Base-by-base conservation (phyloP, 495 filamentous ascomycete species). In the Talaromyces liani region DNA sequence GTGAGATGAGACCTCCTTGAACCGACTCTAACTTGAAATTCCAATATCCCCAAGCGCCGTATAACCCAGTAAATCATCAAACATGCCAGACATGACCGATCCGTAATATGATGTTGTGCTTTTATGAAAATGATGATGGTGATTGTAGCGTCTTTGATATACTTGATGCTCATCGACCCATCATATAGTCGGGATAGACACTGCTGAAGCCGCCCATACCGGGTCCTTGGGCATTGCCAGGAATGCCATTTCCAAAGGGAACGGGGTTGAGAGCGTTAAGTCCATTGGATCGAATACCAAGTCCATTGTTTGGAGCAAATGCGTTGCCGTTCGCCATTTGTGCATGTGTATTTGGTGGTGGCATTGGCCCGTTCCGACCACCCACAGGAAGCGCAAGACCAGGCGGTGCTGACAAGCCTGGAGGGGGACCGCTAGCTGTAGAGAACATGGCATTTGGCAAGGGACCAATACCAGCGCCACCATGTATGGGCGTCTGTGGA, bases 391-490 rank as follows among this genome's bases (percentile, higher is more conserved):
- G 74, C 27, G 75, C 75, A 27, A 90, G 78, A 31, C 89, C 89
- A 20, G 90, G 90, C 9, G 90, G 90, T 34, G 84, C 85, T 2
- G 83, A 63, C 45, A 93, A 79, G 0, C 90, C 90, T 0, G 90
- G 90, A 6, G 90, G 90, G 24, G 90, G 90, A 6, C 90, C 88
- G 70, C 78, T 91, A 6, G 88, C 87, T 0, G 87, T 85, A 5
- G 87, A 87, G 69, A 91, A 92, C 62, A 84, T 79, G 63, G 83
- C 80, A 49, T 71, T 80, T 66, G 81, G 82, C 64, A 87, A 79
- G n/a, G 79, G 81, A 64, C 79, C 77, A 64, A 88, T 78, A 55
- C 80, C 82, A 66, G 77, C 79, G 49, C 72, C 72, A 16, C 79
- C 79, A 29, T 78, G 70, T 22, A 79, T 71, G 4, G 75, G 72